Conservation (phyloP, 495 filamentous ascomycete species). For the Tuber aestivum region DNA sequence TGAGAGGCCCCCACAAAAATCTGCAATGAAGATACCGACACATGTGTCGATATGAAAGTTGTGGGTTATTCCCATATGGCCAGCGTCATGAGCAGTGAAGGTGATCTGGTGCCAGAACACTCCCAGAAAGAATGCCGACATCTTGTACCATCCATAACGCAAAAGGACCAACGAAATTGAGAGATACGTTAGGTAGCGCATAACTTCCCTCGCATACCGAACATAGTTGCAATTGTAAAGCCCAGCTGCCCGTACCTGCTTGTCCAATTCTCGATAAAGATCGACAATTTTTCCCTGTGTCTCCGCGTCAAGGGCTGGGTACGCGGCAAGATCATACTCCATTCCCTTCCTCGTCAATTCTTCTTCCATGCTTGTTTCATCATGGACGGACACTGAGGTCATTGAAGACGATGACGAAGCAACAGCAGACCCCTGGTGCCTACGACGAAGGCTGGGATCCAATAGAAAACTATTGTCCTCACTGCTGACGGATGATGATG, state of each 20-base stretch:
- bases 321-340: conserved; percentile 68
- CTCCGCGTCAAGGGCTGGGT: conserved; percentile 67
- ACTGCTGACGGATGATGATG: conserved; percentile 44
- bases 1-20: conserved; percentile 85
- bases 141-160: conserved; percentile 63
- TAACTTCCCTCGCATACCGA: conserved; percentile 68
- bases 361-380: conserved; percentile 63
- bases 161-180: conserved; percentile 61
- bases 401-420: conserved; percentile 42
- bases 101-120: conserved; percentile 92
- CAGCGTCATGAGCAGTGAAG: conserved; percentile 92
- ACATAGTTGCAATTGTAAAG: conserved; percentile 83
- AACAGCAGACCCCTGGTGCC: conserved; percentile 39
- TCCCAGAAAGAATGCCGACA: conserved; percentile 71
- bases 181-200: conserved; percentile 66
- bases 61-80: conserved; percentile 97
- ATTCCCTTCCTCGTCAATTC: conserved; percentile 68
- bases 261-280: conserved; percentile 70
- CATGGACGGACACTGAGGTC: conserved; percentile 47
- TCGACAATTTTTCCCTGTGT: conserved; percentile 73
- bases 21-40: conserved; percentile 85
- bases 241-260: conserved; percentile 64
- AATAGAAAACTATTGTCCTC: conserved; percentile 36
- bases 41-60: conserved; percentile 71
- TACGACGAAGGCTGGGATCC: conserved; percentile 40